These are phyloP conservation scores for Abrus pulchellus DNA, from an alignment of 306 rosid species.

Conservation along the genomic window DNA sequence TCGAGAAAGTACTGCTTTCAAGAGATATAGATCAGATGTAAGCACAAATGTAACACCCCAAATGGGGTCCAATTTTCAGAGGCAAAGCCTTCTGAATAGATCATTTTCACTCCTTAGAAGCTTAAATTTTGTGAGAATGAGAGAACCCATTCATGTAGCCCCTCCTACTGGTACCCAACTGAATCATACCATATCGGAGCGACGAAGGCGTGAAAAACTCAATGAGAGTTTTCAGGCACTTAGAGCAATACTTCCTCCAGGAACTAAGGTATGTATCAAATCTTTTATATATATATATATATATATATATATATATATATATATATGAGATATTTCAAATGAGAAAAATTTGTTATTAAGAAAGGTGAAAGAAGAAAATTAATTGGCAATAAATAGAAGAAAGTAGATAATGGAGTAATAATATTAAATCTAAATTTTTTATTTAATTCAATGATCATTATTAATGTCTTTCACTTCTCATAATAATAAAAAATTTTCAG, in stretches of 20 bases:
- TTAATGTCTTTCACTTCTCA: too few species aligned
- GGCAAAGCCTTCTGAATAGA: slow-evolving; percentile 63
- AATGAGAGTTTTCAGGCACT: slow-evolving; percentile 76
- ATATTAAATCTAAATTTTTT: too few species aligned
- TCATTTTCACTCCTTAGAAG: slow-evolving; percentile 62
- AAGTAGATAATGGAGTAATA: too few species aligned
- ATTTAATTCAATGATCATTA: too few species aligned
- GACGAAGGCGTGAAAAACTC: slow-evolving; percentile 83
- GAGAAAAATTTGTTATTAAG: too few species aligned
- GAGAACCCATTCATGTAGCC: slow-evolving; percentile 49
- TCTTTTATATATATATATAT: too few species aligned
- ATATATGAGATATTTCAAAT: too few species aligned
- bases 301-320: too few species aligned
- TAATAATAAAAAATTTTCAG: too few species aligned
- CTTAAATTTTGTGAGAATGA: slow-evolving; percentile 57
- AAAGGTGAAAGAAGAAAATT: too few species aligned
- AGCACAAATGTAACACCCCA: slow-evolving; percentile 38
- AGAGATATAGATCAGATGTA: slow-evolving; percentile 43
- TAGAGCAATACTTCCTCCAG: slow-evolving; percentile 72
- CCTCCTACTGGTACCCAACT: slow-evolving; percentile 62
- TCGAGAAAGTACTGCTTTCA: slow-evolving; percentile 61
- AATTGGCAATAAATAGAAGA: too few species aligned
- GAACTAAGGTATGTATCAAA: slow-evolving; percentile 71
- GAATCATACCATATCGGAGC: slow-evolving; percentile 77
- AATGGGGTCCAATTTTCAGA: slow-evolving; percentile 38